phyloP scores from a whole-genome alignment of 495 filamentous ascomycete genomes.

The Neurospora terricola region DNA sequence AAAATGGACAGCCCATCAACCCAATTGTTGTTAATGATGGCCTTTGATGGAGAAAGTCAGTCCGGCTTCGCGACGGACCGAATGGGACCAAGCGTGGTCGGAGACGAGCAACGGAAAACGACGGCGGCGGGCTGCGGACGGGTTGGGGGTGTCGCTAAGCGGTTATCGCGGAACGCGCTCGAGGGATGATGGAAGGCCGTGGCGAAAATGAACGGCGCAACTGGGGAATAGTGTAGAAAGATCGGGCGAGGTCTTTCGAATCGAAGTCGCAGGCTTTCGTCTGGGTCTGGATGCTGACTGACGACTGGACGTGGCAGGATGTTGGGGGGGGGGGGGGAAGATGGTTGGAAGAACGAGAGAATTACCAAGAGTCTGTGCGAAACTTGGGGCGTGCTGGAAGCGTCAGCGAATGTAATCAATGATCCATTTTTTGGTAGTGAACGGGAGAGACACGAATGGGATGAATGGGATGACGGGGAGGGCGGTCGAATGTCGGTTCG shows the following conservation, averaged over 20 bases:
- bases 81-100: not conserved
- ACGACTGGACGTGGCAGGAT: not conserved
- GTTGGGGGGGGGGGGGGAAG: not conserved
- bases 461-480: not conserved
- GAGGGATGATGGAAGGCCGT: not conserved
- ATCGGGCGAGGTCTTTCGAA: not conserved
- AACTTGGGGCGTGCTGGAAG: not conserved
- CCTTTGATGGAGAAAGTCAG: not conserved
- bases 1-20: not conserved
- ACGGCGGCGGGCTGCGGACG: not conserved
- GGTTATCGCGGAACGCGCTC: not conserved
- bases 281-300: not conserved
- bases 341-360: not conserved
- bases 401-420: not conserved
- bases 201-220: not conserved
- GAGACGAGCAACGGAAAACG: not conserved
- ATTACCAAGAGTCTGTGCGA: not conserved
- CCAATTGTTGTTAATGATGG: not conserved
- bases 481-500: not conserved
- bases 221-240: not conserved
- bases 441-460: not conserved
- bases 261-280: not conserved
- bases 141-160: not conserved
- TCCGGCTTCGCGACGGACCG: not conserved
- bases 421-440: not conserved